Percentiles rank a stretch among this genome's conserved stretches.
Evolutionary conservation across 345 rosid genomes (phyloP).

Genomic region (Hevea brasiliensis): DNA sequence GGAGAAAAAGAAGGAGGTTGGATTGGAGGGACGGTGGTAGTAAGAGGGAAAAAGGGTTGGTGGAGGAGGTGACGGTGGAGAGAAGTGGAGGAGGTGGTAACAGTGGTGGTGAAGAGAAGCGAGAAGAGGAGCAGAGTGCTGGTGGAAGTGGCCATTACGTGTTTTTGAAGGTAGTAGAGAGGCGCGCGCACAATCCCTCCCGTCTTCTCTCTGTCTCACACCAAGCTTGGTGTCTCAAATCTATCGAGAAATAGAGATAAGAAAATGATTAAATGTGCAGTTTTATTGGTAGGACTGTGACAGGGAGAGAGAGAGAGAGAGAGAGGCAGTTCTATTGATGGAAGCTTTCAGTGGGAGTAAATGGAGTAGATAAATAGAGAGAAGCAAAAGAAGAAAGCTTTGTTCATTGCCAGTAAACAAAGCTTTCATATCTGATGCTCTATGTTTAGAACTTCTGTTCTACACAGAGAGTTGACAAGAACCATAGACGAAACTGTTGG

Average conservation of each 20-base stretch:
- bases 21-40: constrained; percentile 8
- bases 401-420: background rate
- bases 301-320: background rate
- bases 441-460: too few species aligned
- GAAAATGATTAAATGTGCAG: background rate
- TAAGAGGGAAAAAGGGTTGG: constrained; percentile 24
- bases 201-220: background rate
- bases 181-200: background rate
- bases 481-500: too few species aligned
- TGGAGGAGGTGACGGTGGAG: constrained; percentile 27
- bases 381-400: background rate
- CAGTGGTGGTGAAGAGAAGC: background rate
- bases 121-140: background rate
- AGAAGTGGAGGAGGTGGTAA: background rate
- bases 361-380: background rate
- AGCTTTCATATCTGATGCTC: background rate
- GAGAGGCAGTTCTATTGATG: background rate
- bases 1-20: constrained; percentile 19
- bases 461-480: too few species aligned
- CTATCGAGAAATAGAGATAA: background rate
- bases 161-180: background rate
- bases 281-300: background rate
- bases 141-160: background rate
- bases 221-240: too few species aligned
- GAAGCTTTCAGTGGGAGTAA: background rate